Evolutionary conservation across 805 yeast genomes (phyloP), one percentile per base, ranked within the genome.

Genomic region (Cyberlindnera saturnus): DNA sequence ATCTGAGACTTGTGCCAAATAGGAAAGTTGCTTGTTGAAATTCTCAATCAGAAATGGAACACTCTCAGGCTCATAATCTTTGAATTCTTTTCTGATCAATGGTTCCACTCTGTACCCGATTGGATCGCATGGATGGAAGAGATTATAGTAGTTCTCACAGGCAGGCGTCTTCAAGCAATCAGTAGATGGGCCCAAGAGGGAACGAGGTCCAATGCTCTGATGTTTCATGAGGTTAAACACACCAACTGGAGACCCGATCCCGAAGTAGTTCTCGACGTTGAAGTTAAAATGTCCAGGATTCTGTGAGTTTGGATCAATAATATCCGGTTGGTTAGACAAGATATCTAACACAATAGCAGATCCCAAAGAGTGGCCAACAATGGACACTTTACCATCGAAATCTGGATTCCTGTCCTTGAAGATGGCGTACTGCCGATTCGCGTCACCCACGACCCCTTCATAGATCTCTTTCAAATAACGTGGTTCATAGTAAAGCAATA

Each of bases 51-150:
- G 77, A 51, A 74, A 79, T 1, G 86, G 83, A 14, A 85, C 71
- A 15, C 65, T 63, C 42, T 70, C 77, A 0, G 91, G 86, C 48
- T 72, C 69, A 43, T 71, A 63, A 8, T 67, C 59, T 0, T 79
- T 65, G 49, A 81, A 69, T 46, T 57, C 63, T 17, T 72, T 53
- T 68, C 46, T 69, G 5, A 90, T 73, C 44, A 91, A 65, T 1
- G 99, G 99, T 61, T 91, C 99, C 45, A 90, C 64, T 43, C 98
- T 69, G 55, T 90, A 88, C 0, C 91, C 90, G 34, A 93, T 82
- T 0, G 97, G 96, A 58, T 91, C 99, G 50, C 95, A 82, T 0
- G 91, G 86, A 53, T 91, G 95, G 65, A 85, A 88, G 6, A 93
- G 65, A 57, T 91, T 91, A 65, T 84, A 93, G 35, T 85, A 61